Conservation (phyloP, 306 rosid species). For the Pyrus bretschneideri region DNA sequence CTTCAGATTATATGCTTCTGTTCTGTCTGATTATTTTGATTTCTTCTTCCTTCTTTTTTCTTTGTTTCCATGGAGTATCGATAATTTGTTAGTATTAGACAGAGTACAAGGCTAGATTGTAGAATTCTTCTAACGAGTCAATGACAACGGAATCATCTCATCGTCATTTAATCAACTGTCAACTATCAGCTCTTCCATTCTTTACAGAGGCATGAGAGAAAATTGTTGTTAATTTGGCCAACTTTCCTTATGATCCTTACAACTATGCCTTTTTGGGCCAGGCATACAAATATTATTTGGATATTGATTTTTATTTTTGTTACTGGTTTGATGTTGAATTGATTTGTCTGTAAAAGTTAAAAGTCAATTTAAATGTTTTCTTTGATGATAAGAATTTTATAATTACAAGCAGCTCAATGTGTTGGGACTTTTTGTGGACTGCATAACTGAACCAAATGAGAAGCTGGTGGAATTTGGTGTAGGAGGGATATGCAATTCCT, state of each 20-base stretch:
- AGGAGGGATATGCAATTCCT: constrained; percentile 87
- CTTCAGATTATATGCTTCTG: not conserved
- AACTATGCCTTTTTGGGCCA: not conserved
- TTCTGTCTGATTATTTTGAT: not conserved
- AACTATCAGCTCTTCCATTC: not conserved
- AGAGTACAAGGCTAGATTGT: not conserved
- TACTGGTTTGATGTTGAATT: not conserved
- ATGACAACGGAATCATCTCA: not conserved
- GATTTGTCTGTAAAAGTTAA: no score
- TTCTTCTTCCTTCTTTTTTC: no score
- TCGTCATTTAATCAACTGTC: not conserved
- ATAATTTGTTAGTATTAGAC: not conserved
- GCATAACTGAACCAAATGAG: constrained; percentile 82
- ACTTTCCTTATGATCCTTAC: constrained; percentile 95
- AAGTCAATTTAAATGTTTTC: not conserved
- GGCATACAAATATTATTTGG: not conserved
- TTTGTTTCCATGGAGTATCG: not conserved
- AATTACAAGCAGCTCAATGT: constrained; percentile 61
- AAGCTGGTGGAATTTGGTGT: constrained; percentile 81
- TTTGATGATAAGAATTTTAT: not conserved
- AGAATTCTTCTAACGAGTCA: not conserved
- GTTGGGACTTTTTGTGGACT: constrained; percentile 83
- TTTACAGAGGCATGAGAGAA: constrained; percentile 64
- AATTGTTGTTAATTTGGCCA: constrained; percentile 69
- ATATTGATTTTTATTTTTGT: not conserved